A percentile compares a stretch with the other conserved stretches of the same genome.
phyloP scores from a whole-genome alignment of 2,329 filamentous ascomycete genomes.

The Aureobasidium uvarum region DNA sequence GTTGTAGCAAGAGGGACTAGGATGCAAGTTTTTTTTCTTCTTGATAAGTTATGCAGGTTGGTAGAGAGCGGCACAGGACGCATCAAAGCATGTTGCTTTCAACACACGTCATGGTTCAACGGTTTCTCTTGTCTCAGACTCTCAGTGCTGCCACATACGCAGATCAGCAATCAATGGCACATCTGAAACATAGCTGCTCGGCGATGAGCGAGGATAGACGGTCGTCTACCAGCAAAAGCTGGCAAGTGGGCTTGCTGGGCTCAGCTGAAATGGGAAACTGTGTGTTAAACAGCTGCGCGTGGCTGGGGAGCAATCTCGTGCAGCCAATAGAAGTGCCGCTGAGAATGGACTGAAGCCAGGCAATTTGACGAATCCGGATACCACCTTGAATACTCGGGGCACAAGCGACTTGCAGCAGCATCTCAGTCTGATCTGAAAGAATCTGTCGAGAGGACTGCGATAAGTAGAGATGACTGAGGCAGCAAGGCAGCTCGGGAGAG shows the following conservation, averaged over 20 bases:
- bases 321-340: background rate
- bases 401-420: background rate
- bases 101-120: conserved; percentile 25
- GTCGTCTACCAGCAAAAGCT: background rate
- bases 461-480: background rate
- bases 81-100: background rate
- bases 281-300: background rate
- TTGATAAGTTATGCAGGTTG: conserved; percentile 19
- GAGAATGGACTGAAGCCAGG: background rate
- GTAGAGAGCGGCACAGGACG: conserved; percentile 2
- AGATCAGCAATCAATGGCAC: conserved; percentile 10
- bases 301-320: background rate
- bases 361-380: background rate
- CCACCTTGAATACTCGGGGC: background rate
- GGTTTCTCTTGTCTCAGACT: conserved; percentile 15
- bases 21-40: background rate
- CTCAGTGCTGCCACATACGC: background rate
- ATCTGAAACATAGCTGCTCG: background rate
- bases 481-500: conserved; percentile 1
- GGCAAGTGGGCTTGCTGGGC: background rate
- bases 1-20: background rate
- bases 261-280: conserved; percentile 1
- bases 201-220: background rate
- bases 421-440: background rate
- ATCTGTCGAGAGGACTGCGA: background rate